Evolutionary conservation across 306 rosid genomes (phyloP).

Genomic region (Fragaria vesca): DNA sequence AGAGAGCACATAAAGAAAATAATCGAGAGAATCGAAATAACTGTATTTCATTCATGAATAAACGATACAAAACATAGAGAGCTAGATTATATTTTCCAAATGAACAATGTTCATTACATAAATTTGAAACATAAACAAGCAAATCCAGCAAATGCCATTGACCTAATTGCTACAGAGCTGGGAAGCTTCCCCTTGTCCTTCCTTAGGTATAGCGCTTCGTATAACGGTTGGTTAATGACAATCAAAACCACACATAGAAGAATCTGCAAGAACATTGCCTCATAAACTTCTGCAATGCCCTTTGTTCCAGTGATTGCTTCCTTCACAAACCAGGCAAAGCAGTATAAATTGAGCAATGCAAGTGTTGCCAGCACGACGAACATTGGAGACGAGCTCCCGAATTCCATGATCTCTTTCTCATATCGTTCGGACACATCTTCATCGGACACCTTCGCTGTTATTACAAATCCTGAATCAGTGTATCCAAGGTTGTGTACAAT

Average conservation of each 20-base stretch:
- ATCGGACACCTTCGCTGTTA: slow-evolving; percentile 55
- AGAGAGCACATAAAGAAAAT: too few relatives aligned
- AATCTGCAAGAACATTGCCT: slow-evolving; percentile 49
- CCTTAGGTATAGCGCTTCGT: slow-evolving; percentile 61
- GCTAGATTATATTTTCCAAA: too few relatives aligned
- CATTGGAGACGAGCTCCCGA: slow-evolving; percentile 65
- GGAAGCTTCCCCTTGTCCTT: slow-evolving; percentile 65
- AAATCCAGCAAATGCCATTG: slow-evolving; percentile 31
- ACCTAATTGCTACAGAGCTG: slow-evolving; percentile 38
- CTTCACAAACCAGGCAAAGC: slow-evolving; percentile 44
- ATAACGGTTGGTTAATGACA: slow-evolving; percentile 59
- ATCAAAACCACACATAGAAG: slow-evolving; percentile 48
- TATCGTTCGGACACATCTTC: slow-evolving; percentile 49
- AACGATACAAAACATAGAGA: too few relatives aligned
- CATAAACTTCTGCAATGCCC: slow-evolving; percentile 20
- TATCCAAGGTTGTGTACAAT: slow-evolving; percentile 43
- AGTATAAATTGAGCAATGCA: slow-evolving; percentile 52
- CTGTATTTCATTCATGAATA: too few relatives aligned
- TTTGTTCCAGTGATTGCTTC: slow-evolving; percentile 25
- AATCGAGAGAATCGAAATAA: too few relatives aligned
- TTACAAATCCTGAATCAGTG: slow-evolving; percentile 36
- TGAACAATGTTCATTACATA: too few relatives aligned
- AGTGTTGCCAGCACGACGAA: slow-evolving; percentile 54
- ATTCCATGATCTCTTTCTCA: slow-evolving; percentile 71
- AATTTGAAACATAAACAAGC: slow-evolving; percentile 20